Base-by-base conservation (phyloP, 257 asterid species). In the Oldenlandia corymbosa region DNA sequence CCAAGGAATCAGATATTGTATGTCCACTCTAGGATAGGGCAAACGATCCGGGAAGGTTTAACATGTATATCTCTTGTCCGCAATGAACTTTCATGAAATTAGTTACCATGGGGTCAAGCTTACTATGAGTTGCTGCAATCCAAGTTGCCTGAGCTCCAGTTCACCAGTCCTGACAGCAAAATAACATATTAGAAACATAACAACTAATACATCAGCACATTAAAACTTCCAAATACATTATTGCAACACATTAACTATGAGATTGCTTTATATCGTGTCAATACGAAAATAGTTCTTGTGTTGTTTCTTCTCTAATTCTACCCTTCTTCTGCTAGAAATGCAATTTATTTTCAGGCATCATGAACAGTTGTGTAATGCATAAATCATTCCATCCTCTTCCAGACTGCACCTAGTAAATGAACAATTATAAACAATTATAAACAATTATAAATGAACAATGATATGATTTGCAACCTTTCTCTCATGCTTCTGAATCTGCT, bases 11-110 rank as follows among this genome's bases (percentile, higher is more conserved):
- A 10, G 8, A 56, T 7, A 21, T 13, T 27, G 55, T 13, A 57
- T 5, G 3, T 16, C 49, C 2, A 10, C 16, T 12, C 20, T 4
- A 37, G 7, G 39, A 27, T 16, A 20, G 4, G 27, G 18, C 43
- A 31, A 21, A 20, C 1, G 12, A 10, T 8, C 62, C 7, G 17
- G 30, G 62, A 11, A 5, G 11, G 2, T 23, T 8, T 30, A 67
- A 88, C 99, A 94, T 75, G 46, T 90, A 93, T 7, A 93, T 83
- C 69, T 85, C 95, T 72, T 87, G 99, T 62, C 92, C 73, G 71
- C 95, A 87, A 7, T 89, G 70, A 23, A 93, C 68, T 75, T 90
- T 84, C 88, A 93, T 79, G 50, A 93, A 68, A 73, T 77, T 81
- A 11, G 85, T 97, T 58, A 93, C 96, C 80, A 68, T 72, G 0